Conservation (phyloP, 192 early-diverging fungal genomes). For the Coemansia sp. region DNA sequence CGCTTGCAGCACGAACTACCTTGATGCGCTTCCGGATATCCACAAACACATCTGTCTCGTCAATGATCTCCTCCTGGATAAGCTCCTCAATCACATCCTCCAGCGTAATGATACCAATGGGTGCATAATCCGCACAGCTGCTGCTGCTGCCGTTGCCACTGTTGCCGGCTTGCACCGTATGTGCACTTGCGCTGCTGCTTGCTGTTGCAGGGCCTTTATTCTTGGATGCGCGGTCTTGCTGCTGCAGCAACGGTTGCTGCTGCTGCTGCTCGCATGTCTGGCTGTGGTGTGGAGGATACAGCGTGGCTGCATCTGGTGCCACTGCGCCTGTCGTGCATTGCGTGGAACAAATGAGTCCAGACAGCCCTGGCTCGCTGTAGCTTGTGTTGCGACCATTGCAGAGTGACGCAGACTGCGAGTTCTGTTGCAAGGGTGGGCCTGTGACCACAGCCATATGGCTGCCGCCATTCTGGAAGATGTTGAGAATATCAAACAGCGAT, state of each 20-base stretch:
- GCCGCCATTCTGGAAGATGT: constrained; percentile 80
- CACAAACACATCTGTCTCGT: constrained; percentile 74
- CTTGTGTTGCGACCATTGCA: background rate
- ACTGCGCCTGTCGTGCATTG: no score
- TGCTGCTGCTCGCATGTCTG: background rate
- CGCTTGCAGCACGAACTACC: constrained; percentile 41
- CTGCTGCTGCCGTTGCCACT: background rate
- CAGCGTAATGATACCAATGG: constrained; percentile 73
- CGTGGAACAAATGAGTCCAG: background rate
- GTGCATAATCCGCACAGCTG: constrained; percentile 26
- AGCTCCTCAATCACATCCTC: constrained; percentile 86
- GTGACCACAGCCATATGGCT: constrained; percentile 77
- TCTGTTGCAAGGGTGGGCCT: constrained; percentile 29
- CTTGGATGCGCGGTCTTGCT: background rate
- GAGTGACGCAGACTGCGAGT: background rate
- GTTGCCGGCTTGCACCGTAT: background rate
- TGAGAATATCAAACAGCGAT: constrained; percentile 70
- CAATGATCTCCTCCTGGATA: constrained; percentile 81
- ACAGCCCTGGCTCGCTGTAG: background rate
- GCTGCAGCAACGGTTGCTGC: background rate
- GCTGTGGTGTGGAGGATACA: background rate
- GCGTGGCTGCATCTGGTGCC: background rate
- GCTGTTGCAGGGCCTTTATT: constrained; percentile 1
- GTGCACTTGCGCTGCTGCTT: constrained; percentile 1
- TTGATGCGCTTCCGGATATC: constrained; percentile 50